Base-by-base conservation (phyloP, 345 rosid species). In the Chamaenerion angustifolium region DNA sequence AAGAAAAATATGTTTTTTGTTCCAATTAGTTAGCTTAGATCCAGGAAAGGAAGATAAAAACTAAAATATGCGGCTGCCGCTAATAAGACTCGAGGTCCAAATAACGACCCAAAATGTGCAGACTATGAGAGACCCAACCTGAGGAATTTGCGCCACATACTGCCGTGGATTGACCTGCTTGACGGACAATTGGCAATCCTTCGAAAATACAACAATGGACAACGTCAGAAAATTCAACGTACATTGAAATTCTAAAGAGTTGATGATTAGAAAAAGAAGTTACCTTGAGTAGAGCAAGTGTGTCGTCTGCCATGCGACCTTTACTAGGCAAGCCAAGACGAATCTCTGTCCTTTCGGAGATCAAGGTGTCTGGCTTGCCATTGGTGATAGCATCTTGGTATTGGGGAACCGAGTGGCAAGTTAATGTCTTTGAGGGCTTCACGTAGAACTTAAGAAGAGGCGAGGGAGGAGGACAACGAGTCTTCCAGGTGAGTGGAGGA, bases 301-400 rank as follows among this genome's bases (percentile, higher is more conserved):
- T 70, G 51, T 87, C 95, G 0, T 72, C 66, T 4, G 96, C 95
- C 95, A 87, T 82, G 27, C 98, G 96, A 2, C 98, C 98, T 60
- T 92, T 92, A 49, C 96, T 92, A 23, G 98, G 98, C 76, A 92
- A 78, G 19, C 96, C 96, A 27, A 92, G 71, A n/a, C 98, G 85
- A 48, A 82, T 68, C 80, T 71, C 81, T 3, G 60, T 58, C 53
- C 93, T 69, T 49, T 75, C 82, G 6, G 61, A 16, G 9, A 49
- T 4, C 15, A 49, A 54, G 40, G 40, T 49, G 40, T 49, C 52
- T 11, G 35, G 16, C 15, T 40, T 16, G 46, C 80, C 82, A 44
- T 77, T 71, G n/a, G 35, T 41, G 13, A 64, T 56, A n/a, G 68
- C 69, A 1, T 78, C 61, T 12, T 61, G 66, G 46, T 68, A 41